Percentiles rank a stretch among this genome's conserved stretches.
These are phyloP conservation scores for Scleromitrula shiraiana DNA, from an alignment of 2,329 filamentous ascomycete genomes.

Conservation along the genomic window DNA sequence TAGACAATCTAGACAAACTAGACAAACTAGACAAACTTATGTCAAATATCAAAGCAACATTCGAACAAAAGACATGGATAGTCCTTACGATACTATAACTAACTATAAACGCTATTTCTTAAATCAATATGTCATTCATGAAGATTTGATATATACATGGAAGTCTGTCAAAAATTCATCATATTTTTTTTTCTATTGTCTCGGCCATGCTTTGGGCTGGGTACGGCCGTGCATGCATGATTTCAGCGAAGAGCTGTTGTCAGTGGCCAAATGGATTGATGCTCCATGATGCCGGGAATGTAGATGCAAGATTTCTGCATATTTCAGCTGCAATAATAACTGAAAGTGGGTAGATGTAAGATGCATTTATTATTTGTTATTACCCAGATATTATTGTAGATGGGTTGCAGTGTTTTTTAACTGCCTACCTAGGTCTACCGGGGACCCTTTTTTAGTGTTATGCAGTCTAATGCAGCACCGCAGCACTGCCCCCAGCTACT, in stretches of 20 bases:
- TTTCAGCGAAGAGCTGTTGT: neutral
- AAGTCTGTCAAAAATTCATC: neutral
- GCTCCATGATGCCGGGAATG: constrained; percentile 8
- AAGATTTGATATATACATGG: neutral
- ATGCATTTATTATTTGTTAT: neutral
- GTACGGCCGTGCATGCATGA: constrained; percentile 9
- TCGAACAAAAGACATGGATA: neutral
- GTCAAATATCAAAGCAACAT: neutral
- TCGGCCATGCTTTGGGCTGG: constrained; percentile 3
- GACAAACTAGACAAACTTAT: no score
- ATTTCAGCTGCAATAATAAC: constrained; percentile 9
- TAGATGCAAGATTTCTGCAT: constrained; percentile 6
- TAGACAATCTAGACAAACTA: no score
- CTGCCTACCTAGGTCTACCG: neutral
- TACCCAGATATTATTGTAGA: neutral
- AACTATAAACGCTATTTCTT: neutral
- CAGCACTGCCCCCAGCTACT: constrained; percentile 4
- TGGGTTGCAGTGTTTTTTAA: no score
- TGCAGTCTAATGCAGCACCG: constrained; percentile 6
- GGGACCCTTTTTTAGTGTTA: constrained; percentile 3
- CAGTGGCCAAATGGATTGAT: constrained; percentile 5
- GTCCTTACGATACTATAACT: neutral
- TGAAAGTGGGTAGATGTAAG: constrained; percentile 8
- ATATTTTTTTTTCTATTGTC: neutral
- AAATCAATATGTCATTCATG: neutral